Conservation (phyloP, 768 basidiomycete species). For the Pleurotus giganteus region DNA sequence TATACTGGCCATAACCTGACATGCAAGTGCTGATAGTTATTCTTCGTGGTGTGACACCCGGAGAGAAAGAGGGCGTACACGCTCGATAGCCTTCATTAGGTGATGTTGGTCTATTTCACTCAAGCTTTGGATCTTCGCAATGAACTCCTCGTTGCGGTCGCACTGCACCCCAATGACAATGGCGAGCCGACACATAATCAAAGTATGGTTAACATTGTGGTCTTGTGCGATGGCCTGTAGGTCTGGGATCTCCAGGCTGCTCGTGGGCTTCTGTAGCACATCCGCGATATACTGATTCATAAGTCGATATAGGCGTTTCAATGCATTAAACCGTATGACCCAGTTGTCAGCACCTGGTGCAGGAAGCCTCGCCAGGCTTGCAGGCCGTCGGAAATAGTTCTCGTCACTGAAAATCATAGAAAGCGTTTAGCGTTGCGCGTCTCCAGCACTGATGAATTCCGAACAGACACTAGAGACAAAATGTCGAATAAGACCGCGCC, state of each 20-base stretch:
- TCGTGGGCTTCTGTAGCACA: conserved; percentile 76
- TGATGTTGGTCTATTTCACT: conserved; percentile 83
- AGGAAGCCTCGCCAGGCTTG: conserved; percentile 17
- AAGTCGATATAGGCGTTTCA: conserved; percentile 84
- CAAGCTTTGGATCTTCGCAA: conserved; percentile 83
- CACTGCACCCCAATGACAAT: conserved; percentile 89
- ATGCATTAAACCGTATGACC: conserved; percentile 80
- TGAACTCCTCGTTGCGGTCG: conserved; percentile 83
- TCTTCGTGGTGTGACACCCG: background rate
- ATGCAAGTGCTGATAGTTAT: background rate
- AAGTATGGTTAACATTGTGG: conserved; percentile 57
- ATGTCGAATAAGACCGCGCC: conserved; percentile 76
- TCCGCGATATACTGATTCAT: conserved; percentile 89
- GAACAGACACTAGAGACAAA: conserved; percentile 69
- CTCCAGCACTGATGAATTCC: conserved; percentile 2
- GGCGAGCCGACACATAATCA: conserved; percentile 76
- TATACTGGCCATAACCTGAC: conserved; percentile 77
- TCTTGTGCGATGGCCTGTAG: conserved; percentile 85
- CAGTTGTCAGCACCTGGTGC: conserved; percentile 79
- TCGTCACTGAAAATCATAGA: conserved; percentile 53
- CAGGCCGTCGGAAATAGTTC: conserved; percentile 71
- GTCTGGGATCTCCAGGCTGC: conserved; percentile 81
- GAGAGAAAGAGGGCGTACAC: conserved; percentile 46
- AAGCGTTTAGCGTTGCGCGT: background rate
- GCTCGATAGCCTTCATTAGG: conserved; percentile 92